Evolutionary conservation across 257 asterid genomes (phyloP), one percentile per base, ranked within the genome.

Genomic region (Solanum etuberosum): DNA sequence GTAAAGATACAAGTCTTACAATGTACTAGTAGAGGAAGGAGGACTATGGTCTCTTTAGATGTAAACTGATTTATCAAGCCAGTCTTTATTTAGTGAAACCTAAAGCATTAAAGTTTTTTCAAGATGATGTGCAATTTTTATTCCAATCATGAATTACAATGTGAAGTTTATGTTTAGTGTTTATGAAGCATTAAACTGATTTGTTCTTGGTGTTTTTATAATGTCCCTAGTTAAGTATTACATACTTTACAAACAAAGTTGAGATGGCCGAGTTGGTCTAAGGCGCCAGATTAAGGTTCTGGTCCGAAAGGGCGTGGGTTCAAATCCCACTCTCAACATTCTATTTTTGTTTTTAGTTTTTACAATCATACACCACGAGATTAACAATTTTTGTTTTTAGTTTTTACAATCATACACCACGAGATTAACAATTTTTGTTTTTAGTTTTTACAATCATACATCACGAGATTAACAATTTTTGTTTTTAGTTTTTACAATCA

Each of bases 221-320:
- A 3, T 76, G 34, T 11, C 11, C 4, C 6, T 46, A 5, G 57
- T 5, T 5, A 1, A 14, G 1, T 46, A 5, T 3, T 1, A 2
- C 5, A 25, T 8, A 57, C 61, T 14, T n/a, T n/a, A n/a, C n/a
- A n/a, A n/a, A n/a, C n/a, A n/a, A n/a, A n/a, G 98, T 95, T 94
- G 99, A 94, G 91, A 95, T 94, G 99, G 98, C 96, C 96, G 98
- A 95, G 98, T 94, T 95, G 96, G 98, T 97, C 97, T 94, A 95
- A 94, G 96, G 98, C 96, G 97, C 97, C 96, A 94, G 98, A 95
- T 93, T 94, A 97, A 95, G 98, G 98, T 97, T 97, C 95, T 94
- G 96, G 96, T 95, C 98, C 97, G 96, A 93, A 95, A 95, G 98
- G 98, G 98, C 98, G 97, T 94, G 98, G 96, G 98, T 9, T 51